Percentiles rank a stretch among this genome's conserved stretches.
Conservation (phyloP, 768 basidiomycete genomes). For the Leccinellum albellum region DNA sequence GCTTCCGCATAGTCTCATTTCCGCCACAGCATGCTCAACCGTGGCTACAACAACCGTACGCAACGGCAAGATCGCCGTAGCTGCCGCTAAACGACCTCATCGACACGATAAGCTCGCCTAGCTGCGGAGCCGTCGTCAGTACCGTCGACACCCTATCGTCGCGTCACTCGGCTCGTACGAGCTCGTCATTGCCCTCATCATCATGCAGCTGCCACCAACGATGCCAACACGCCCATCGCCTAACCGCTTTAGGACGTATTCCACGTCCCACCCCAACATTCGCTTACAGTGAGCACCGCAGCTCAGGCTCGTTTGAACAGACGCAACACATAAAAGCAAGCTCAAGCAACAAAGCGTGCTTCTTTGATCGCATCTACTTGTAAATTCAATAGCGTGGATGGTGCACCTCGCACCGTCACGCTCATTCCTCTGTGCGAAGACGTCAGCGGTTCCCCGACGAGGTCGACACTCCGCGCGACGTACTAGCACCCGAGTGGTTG, state of each 20-base stretch:
- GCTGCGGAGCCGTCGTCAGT: no score
- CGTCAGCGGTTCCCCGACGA: conserved; percentile 89
- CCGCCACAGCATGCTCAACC: no score
- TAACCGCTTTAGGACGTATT: conserved; percentile 54
- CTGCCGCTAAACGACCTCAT: no score
- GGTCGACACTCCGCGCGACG: conserved; percentile 87
- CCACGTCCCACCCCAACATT: conserved; percentile 54
- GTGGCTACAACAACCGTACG: no score
- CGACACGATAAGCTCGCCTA: no score
- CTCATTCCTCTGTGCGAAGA: conserved; percentile 81
- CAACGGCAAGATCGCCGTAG: no score
- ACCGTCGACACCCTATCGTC: no score
- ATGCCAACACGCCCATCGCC: no score
- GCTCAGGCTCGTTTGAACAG: conserved; percentile 76
- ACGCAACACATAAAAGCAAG: conserved; percentile 82
- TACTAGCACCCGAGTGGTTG: conserved; percentile 77
- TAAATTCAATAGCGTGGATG: conserved; percentile 76
- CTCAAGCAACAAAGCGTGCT: conserved; percentile 67
- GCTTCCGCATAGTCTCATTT: no score
- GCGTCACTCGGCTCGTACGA: no score
- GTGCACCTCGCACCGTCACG: conserved; percentile 81
- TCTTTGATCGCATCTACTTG: conserved; percentile 66
- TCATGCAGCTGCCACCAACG: no score
- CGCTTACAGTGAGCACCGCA: conserved; percentile 42
- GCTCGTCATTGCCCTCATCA: no score